Evolutionary conservation across 257 asterid genomes (phyloP).

Genomic region (Solanum phureja): DNA sequence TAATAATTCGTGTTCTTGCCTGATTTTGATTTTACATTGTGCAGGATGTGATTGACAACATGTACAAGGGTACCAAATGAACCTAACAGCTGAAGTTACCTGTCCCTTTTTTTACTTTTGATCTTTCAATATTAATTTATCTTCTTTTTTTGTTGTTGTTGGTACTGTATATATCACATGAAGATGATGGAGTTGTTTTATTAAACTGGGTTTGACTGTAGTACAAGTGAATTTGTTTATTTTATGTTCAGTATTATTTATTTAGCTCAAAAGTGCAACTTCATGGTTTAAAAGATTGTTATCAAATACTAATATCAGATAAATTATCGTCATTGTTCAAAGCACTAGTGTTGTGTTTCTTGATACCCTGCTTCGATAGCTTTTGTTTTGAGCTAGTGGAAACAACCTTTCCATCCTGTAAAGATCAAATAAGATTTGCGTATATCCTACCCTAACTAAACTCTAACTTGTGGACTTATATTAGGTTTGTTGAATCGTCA

Average conservation of each 20-base stretch:
- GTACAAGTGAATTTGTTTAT: not conserved
- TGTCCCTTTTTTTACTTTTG: not conserved
- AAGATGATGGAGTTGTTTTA: not conserved
- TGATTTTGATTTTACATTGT: not conserved
- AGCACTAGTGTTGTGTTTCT: not conserved
- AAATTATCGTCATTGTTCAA: not conserved
- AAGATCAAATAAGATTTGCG: rapidly evolving
- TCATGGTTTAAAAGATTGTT: not conserved
- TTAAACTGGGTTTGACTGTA: not conserved
- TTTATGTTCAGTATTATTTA: not conserved
- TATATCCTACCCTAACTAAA: not conserved
- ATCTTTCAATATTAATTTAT: not conserved
- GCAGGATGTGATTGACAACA: constrained; percentile 1
- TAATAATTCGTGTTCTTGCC: not conserved
- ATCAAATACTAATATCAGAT: not conserved
- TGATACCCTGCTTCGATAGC: not conserved
- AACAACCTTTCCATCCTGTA: not conserved
- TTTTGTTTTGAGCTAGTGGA: not conserved
- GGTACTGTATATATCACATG: not conserved
- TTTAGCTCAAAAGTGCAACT: not conserved
- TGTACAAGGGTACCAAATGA: constrained; percentile 7
- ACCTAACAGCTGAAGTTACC: not conserved
- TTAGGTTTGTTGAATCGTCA: not conserved
- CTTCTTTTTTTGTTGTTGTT: not conserved
- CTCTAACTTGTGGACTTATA: not conserved